phyloP scores from a whole-genome alignment of 2,329 filamentous ascomycete genomes.

The Grosmannia clavigera region DNA sequence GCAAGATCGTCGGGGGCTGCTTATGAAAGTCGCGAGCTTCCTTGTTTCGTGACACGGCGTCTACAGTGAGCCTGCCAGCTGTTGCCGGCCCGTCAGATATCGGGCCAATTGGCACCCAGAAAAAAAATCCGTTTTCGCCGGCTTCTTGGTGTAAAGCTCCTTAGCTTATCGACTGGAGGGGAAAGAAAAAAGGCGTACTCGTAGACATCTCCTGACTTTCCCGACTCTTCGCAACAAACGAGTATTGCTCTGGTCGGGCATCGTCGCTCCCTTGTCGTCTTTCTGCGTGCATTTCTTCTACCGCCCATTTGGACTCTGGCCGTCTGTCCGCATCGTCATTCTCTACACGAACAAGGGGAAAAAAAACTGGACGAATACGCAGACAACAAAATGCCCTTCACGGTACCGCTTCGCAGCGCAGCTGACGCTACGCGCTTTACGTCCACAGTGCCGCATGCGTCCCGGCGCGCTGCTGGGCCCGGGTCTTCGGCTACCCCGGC shows the following conservation, averaged over 20 bases:
- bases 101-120: background rate
- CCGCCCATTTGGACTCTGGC: too few species aligned
- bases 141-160: background rate
- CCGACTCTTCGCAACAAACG: background rate
- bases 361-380: too few species aligned
- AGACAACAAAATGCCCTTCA: constrained; percentile 5
- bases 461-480: constrained; percentile 38
- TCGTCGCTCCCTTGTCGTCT: too few species aligned
- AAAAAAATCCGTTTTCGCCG: background rate
- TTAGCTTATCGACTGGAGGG: background rate
- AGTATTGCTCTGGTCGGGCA: too few species aligned
- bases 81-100: background rate
- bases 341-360: background rate
- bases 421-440: constrained; percentile 73
- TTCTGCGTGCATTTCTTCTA: too few species aligned
- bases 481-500: constrained; percentile 3
- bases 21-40: background rate
- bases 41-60: too few species aligned
- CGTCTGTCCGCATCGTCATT: background rate
- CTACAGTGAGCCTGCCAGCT: background rate
- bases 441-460: constrained; percentile 56
- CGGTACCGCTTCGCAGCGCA: constrained; percentile 46
- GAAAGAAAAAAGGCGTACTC: background rate
- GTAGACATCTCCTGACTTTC: background rate
- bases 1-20: background rate